Base-by-base conservation (phyloP, 306 rosid genomes). In the Hippophae tibetana region DNA sequence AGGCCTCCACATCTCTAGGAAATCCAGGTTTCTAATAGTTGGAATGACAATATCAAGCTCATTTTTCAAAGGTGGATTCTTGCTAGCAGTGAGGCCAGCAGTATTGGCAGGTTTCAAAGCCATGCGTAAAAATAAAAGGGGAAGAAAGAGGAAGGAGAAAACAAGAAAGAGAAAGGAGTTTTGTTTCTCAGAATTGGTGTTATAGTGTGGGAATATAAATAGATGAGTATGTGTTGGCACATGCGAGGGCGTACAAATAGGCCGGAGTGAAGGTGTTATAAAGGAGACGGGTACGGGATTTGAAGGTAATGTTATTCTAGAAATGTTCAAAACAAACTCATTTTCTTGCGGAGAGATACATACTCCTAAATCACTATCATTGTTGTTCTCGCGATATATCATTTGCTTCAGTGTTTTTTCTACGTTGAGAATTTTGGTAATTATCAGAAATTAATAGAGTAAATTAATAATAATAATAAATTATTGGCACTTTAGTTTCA, bases 41-140 rank as follows among this genome's bases (percentile, higher is more conserved):
- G 97, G 97, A 55, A 89, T 89, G 50, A 89, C 90, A 52, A 89
- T 89, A 66, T 89, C 96, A 31, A 89, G 94, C 78, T 89, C 94
- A 68, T 89, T 85, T 47, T 76, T 89, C 76, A 89, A 63, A 43
- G 45, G 54, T 1, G 88, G 79, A 3, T 72, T 61, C 5, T 73
- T 47, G 50, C 50, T 42, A 3, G 77, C 40, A 43, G 81, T 52
- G 23, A 72, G 38, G 38, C 38, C 38, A 31, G 0, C 38, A 31
- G 38, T 31, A 31, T 31, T 31, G 5, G 38, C 38, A 31, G 38
- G 38, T 31, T 31, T 4, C 38, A 31, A 31, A 31, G 38, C 38
- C 38, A 31, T 31, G 38, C 5, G 38, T 31, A 31, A 31, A 31
- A 31, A 31, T 2, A 2, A 31, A 4, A 45, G 23, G 56, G 7